Percentiles rank a stretch among this genome's conserved stretches.
phyloP scores from a whole-genome alignment of 2,329 filamentous ascomycete species.

The Sclerotiophoma versabilis region DNA sequence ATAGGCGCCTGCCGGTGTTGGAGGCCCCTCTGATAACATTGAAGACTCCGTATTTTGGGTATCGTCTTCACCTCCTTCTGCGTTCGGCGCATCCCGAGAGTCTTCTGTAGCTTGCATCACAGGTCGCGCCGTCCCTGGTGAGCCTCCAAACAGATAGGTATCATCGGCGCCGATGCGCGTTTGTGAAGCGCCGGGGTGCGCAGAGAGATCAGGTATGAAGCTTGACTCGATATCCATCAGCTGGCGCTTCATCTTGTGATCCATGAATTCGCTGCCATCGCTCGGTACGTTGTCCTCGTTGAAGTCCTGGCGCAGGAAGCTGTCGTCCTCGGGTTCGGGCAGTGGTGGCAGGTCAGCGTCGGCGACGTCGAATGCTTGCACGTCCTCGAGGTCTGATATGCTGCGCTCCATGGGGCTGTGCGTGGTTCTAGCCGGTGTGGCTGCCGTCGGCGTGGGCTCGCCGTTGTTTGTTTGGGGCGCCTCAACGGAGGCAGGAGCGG shows the following conservation, averaged over 20 bases:
- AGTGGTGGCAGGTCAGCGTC: conserved; percentile 52
- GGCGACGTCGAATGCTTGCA: conserved; percentile 42
- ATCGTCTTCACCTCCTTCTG: conserved; percentile 20
- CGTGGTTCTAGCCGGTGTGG: conserved; percentile 18
- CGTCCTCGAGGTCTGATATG: conserved; percentile 41
- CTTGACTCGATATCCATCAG: conserved; percentile 70
- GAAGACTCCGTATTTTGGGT: conserved; percentile 34
- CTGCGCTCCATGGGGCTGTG: conserved; percentile 36
- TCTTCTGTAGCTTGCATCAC: conserved; percentile 20
- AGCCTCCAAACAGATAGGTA: conserved; percentile 55
- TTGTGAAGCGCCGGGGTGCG: conserved; percentile 33
- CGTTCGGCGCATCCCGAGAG: not conserved
- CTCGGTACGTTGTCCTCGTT: conserved; percentile 39
- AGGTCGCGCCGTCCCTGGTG: conserved; percentile 39
- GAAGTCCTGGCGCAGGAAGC: conserved; percentile 45
- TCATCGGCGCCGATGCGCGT: conserved; percentile 51
- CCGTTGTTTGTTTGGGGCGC: conserved; percentile 31
- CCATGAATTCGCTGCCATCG: conserved; percentile 57
- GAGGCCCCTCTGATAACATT: conserved; percentile 40
- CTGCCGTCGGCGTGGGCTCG: conserved; percentile 25
- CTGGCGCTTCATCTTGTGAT: conserved; percentile 65
- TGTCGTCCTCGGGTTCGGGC: conserved; percentile 50
- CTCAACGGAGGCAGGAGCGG: conserved; percentile 33
- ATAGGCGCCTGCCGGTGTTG: conserved; percentile 53
- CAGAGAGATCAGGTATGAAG: conserved; percentile 64